A percentile compares a stretch with the other conserved stretches of the same genome.
phyloP scores from a whole-genome alignment of 1,284 basidiomycete species.

The Peniophora sp. region DNA sequence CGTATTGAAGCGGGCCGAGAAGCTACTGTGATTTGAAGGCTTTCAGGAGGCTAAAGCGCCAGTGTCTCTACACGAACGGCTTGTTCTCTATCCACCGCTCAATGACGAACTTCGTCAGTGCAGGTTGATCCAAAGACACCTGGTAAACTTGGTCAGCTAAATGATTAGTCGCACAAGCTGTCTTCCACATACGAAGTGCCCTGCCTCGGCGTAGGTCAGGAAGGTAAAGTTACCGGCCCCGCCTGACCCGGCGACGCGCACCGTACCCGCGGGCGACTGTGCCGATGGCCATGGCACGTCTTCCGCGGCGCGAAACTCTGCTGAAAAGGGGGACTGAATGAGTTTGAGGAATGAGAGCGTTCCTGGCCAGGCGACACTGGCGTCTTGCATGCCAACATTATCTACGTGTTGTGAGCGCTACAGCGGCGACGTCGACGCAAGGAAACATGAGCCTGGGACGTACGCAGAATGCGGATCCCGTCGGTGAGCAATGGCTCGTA shows the following conservation, averaged over 20 bases:
- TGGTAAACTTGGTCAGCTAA: background rate
- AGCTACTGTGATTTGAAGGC: too few relatives aligned
- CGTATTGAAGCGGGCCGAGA: too few relatives aligned
- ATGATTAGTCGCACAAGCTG: too few relatives aligned
- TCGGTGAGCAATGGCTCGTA: slow-evolving; percentile 19
- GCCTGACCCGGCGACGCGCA: slow-evolving; percentile 18
- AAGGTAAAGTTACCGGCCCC: slow-evolving; percentile 21
- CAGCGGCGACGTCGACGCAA: background rate
- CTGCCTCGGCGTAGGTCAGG: slow-evolving; percentile 5
- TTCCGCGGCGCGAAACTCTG: slow-evolving; percentile 16
- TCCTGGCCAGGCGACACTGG: slow-evolving; percentile 24
- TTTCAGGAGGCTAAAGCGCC: too few relatives aligned
- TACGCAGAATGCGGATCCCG: slow-evolving; percentile 23
- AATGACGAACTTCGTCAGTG: slow-evolving; percentile 10
- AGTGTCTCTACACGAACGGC: slow-evolving; percentile 4
- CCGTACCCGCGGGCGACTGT: slow-evolving; percentile 13
- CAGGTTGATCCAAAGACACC: slow-evolving; percentile 11
- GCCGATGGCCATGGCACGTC: slow-evolving; percentile 22
- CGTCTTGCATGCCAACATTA: slow-evolving; percentile 22
- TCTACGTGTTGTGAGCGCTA: slow-evolving; percentile 11
- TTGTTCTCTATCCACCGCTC: slow-evolving; percentile 9
- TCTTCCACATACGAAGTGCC: slow-evolving; percentile 7
- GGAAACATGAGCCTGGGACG: too few relatives aligned
- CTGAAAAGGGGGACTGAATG: slow-evolving; percentile 18
- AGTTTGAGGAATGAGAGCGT: slow-evolving; percentile 19